Evolutionary conservation across 1,284 basidiomycete genomes (phyloP).

Genomic region (Agaricales sp.): DNA sequence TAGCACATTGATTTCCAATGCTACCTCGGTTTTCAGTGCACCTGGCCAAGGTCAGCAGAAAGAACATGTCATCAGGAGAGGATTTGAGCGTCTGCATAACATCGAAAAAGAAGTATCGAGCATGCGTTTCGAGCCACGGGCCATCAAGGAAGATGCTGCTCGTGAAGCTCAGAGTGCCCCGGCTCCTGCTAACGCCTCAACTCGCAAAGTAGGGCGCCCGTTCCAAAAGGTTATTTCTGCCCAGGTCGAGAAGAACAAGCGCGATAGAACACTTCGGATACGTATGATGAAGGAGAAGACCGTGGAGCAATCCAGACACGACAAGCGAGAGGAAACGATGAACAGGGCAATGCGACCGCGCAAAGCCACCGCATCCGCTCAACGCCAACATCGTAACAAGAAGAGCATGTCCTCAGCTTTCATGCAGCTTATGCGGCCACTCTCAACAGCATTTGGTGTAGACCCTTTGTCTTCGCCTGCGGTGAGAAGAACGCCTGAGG

Average conservation of each 20-base stretch:
- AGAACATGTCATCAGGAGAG: slow-evolving; percentile 43
- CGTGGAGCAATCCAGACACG: slow-evolving; percentile 57
- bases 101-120: slow-evolving; percentile 56
- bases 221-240: slow-evolving; percentile 51
- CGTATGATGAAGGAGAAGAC: slow-evolving; percentile 64
- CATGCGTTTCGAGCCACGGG: slow-evolving; percentile 55
- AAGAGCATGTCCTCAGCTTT: slow-evolving; percentile 75
- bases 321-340: slow-evolving; percentile 63
- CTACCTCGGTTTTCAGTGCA: slow-evolving; percentile 28
- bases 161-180: slow-evolving; percentile 44
- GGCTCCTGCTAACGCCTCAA: slow-evolving; percentile 27
- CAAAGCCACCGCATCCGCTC: slow-evolving; percentile 30
- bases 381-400: slow-evolving; percentile 71
- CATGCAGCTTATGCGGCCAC: slow-evolving; percentile 76
- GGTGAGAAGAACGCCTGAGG: slow-evolving; percentile 48
- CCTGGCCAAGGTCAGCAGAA: slow-evolving; percentile 36
- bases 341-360: slow-evolving; percentile 60
- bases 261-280: slow-evolving; percentile 57
- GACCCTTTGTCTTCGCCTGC: slow-evolving; percentile 35
- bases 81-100: slow-evolving; percentile 63
- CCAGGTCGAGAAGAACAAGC: slow-evolving; percentile 71
- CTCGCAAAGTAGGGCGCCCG: slow-evolving; percentile 47
- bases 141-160: slow-evolving; percentile 62
- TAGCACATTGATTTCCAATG: slow-evolving; percentile 49
- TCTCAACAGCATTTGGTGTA: slow-evolving; percentile 71